Conservation (phyloP, 2,329 filamentous ascomycete genomes). For the Fusarium concolor region DNA sequence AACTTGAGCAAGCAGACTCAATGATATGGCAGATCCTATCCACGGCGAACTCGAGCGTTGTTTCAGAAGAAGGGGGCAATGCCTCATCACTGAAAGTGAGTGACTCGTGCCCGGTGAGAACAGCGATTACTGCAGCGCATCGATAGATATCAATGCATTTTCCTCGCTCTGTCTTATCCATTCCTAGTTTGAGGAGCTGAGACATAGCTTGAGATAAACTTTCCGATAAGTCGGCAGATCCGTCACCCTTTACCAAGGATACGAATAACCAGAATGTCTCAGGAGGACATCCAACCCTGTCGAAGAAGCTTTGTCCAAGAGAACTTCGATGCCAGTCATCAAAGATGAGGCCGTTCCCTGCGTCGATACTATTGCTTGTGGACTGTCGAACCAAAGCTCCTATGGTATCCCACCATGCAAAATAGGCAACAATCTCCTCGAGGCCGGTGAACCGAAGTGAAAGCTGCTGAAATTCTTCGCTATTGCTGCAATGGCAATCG, state of each 20-base stretch:
- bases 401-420: slow-evolving; percentile 56
- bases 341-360: slow-evolving; percentile 48
- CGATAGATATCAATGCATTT: slow-evolving; percentile 49
- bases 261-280: slow-evolving; percentile 55
- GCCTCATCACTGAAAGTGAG: not conserved
- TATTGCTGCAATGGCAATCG: slow-evolving; percentile 54
- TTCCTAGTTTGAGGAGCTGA: slow-evolving; percentile 39
- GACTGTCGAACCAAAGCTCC: slow-evolving; percentile 43
- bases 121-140: slow-evolving; percentile 52
- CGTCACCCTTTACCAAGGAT: slow-evolving; percentile 45
- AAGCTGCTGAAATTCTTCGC: slow-evolving; percentile 50
- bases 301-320: slow-evolving; percentile 51
- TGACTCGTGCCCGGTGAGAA: slow-evolving; percentile 27
- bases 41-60: slow-evolving; percentile 48
- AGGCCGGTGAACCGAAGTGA: slow-evolving; percentile 51
- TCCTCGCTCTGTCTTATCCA: slow-evolving; percentile 36
- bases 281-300: slow-evolving; percentile 52
- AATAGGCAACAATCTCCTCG: slow-evolving; percentile 53
- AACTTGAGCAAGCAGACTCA: slow-evolving; percentile 47
- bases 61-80: not conserved
- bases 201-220: slow-evolving; percentile 45
- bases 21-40: slow-evolving; percentile 52
- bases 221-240: not conserved
- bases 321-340: slow-evolving; percentile 56
- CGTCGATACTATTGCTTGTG: not conserved